Evolutionary conservation across 495 filamentous ascomycete genomes (phyloP).

Genomic region (Penicillium chermesinum): DNA sequence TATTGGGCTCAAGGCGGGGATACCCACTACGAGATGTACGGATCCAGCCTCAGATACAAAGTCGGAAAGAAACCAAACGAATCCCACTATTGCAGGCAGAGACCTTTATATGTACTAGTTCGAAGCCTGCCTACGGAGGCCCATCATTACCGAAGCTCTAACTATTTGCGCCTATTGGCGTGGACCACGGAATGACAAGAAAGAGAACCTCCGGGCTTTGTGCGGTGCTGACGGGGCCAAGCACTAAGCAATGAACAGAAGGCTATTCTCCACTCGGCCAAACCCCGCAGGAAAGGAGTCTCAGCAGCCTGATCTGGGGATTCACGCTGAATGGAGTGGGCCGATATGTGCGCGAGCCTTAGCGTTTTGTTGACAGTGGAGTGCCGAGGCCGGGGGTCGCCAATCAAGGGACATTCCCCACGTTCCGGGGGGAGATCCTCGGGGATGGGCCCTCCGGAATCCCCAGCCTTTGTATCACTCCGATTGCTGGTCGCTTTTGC

Average conservation of each 20-base stretch:
- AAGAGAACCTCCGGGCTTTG: background rate
- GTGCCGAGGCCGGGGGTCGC: conserved; percentile 8
- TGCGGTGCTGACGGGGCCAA: background rate
- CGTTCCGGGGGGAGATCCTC: background rate
- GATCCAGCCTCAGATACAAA: background rate
- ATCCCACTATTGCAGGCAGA: no score
- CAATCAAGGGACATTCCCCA: background rate
- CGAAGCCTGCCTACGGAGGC: no score
- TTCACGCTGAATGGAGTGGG: background rate
- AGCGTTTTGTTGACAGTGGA: conserved; percentile 10
- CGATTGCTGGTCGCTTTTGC: no score
- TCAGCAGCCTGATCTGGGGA: conserved; percentile 6
- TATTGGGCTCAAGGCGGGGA: background rate
- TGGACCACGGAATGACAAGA: background rate
- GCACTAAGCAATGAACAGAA: no score
- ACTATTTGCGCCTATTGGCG: no score
- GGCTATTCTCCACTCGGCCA: background rate
- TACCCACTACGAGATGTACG: background rate
- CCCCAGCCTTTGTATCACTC: no score
- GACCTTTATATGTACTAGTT: no score
- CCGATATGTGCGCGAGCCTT: conserved; percentile 11
- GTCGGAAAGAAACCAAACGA: background rate
- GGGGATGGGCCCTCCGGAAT: background rate
- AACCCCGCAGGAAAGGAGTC: conserved; percentile 16
- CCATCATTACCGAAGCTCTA: no score